Percentiles rank a stretch among this genome's conserved stretches.
These are phyloP conservation scores for Ceratocystis lukuohia DNA, from an alignment of 2,329 filamentous ascomycete species.

Conservation along the genomic window DNA sequence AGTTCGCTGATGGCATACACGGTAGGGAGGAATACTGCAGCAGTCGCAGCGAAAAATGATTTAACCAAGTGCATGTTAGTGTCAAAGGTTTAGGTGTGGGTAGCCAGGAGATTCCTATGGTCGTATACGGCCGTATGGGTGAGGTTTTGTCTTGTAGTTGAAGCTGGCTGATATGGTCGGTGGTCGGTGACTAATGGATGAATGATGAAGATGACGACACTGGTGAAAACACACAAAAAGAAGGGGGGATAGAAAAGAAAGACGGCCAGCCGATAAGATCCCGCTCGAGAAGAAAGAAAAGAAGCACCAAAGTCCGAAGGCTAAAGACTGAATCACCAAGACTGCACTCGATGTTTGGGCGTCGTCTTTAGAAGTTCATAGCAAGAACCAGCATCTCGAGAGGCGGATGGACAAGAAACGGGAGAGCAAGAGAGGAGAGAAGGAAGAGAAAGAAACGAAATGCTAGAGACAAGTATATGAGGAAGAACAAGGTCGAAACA, in stretches of 20 bases:
- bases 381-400: slow-evolving; percentile 1
- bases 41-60: slow-evolving; percentile 23
- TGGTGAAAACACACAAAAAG: slow-evolving; percentile 1
- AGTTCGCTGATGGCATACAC: slow-evolving; percentile 58
- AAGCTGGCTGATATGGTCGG: neutral
- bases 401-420: slow-evolving; percentile 4
- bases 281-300: slow-evolving; percentile 13
- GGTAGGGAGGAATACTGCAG: slow-evolving; percentile 29
- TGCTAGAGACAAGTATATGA: too few relatives aligned
- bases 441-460: neutral
- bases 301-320: neutral
- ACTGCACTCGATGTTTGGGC: neutral
- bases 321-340: neutral
- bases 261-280: slow-evolving; percentile 15
- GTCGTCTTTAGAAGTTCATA: neutral
- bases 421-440: neutral
- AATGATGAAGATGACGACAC: neutral
- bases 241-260: slow-evolving; percentile 1
- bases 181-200: neutral
- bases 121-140: too few relatives aligned
- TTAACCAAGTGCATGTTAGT: slow-evolving; percentile 7
- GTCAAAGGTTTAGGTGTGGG: neutral
- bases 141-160: neutral
- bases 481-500: too few relatives aligned
- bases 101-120: neutral